phyloP scores from a whole-genome alignment of 108 stramenopile genomes.

The Aurantiochytrium sp. region DNA sequence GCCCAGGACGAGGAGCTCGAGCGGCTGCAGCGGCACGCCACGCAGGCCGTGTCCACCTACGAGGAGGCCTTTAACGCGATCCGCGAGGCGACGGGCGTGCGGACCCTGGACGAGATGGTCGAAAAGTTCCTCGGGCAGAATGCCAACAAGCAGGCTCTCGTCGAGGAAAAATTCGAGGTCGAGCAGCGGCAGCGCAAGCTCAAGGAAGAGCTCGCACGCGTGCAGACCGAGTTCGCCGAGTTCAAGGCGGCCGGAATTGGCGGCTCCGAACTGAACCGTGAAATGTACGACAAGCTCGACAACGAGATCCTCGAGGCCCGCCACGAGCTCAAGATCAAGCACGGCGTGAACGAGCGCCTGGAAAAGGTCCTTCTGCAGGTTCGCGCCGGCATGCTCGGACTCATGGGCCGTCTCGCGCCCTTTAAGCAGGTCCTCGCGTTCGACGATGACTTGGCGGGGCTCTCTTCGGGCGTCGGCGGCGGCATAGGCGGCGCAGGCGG shows the following conservation, averaged over 20 bases:
- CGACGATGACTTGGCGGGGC: background rate
- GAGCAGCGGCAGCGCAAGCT: constrained; percentile 30
- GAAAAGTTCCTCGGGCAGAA: constrained; percentile 3
- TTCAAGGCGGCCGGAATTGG: constrained; percentile 29
- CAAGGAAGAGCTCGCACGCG: constrained; percentile 24
- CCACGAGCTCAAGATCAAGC: constrained; percentile 28
- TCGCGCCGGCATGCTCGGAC: constrained; percentile 7
- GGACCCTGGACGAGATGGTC: constrained; percentile 14
- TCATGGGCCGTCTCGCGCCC: background rate
- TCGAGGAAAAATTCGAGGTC: background rate
- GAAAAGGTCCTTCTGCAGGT: constrained; percentile 18
- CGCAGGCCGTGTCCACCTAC: constrained; percentile 16
- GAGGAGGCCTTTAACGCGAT: background rate
- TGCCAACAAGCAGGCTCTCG: constrained; percentile 14
- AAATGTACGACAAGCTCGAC: constrained; percentile 29
- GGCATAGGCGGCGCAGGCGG: no score
- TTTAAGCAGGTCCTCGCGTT: background rate
- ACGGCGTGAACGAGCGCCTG: background rate
- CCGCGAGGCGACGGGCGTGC: constrained; percentile 17
- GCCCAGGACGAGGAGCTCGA: constrained; percentile 3
- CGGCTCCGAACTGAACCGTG: constrained; percentile 1
- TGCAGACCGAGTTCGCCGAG: constrained; percentile 21
- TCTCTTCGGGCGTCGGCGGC: background rate
- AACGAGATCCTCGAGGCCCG: constrained; percentile 6
- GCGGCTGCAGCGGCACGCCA: background rate